Conservation (phyloP, 225 moss, liverwort and hornwort species). For the Asterella californica region DNA sequence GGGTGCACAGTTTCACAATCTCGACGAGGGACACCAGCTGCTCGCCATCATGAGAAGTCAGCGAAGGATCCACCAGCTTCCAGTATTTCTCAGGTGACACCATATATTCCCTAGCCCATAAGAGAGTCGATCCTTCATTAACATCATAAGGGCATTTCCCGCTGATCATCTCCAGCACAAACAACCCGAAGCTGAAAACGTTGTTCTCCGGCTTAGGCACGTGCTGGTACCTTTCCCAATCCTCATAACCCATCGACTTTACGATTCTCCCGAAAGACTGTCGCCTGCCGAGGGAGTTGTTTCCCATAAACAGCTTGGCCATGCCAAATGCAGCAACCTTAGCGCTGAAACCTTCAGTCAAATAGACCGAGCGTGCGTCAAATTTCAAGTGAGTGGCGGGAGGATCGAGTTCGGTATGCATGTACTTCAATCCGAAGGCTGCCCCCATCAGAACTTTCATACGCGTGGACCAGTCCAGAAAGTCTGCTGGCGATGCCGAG, state of each 20-base stretch:
- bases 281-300: conserved; percentile 22
- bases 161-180: conserved; percentile 69
- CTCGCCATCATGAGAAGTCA: conserved; percentile 46
- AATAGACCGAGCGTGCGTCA: conserved; percentile 57
- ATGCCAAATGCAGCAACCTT: conserved; percentile 68
- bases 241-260: conserved; percentile 39
- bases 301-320: conserved; percentile 25
- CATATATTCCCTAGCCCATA: conserved; percentile 60
- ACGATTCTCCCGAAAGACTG: conserved; percentile 38
- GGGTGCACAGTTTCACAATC: conserved; percentile 41
- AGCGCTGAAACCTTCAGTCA: conserved; percentile 67
- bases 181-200: conserved; percentile 64
- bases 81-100: conserved; percentile 34
- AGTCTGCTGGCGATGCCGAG: conserved; percentile 46
- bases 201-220: conserved; percentile 76
- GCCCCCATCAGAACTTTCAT: conserved; percentile 87
- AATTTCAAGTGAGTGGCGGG: conserved; percentile 67
- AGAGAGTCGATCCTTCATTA: conserved; percentile 49
- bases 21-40: conserved; percentile 56
- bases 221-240: conserved; percentile 48
- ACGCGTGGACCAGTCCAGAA: conserved; percentile 71
- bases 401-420: conserved; percentile 83
- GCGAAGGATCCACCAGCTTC: conserved; percentile 53
- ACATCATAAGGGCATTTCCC: conserved; percentile 58
- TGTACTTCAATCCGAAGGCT: conserved; percentile 68